Base-by-base conservation (phyloP, 495 filamentous ascomycete genomes). In the Alectoria sarmentosa region DNA sequence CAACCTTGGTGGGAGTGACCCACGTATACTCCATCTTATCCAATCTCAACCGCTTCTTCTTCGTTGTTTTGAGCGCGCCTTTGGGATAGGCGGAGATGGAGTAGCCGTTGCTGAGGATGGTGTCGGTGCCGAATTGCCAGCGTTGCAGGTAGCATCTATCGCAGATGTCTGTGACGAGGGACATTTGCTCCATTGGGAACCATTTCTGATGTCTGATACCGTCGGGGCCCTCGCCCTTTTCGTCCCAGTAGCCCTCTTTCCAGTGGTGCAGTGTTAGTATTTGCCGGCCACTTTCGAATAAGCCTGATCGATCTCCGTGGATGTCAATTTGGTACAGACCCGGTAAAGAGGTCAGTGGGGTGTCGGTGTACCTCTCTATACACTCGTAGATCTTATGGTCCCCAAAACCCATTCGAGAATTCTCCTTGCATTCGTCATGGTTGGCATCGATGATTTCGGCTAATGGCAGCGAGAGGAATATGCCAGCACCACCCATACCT, bases 221-320 rank as follows among this genome's bases (percentile, higher is more conserved):
- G 23, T 65, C 63, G 14, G 63, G 34, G 3, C 63, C 63, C 3
- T 37, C 36, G 14, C 63, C 63, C 0, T 60, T 26, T 28, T 76
- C 73, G 54, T 81, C 73, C 76, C 83, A 83, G 75, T 79, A 80
- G 3, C 77, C 79, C 59, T 74, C 71, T 64, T 83, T 82, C 78
- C 80, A 86, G 73, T 86, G 83, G 69, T 86, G 84, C 23, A 86
- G 78, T 13, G 79, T 77, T 0, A 86, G 77, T 3, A 83, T 79
- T 1, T 70, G 69, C 14, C 76, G 72, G 32, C 79, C 82, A n/a
- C 74, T 73, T 66, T 84, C 84, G 70, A 85, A 87, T 68, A 84
- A 80, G 14, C 82, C 82, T 0, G 78, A 80, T 5, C 76, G 74
- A 60, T 83, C 79, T 21, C 75, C 76, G 66, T 76, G 74, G 63